A percentile compares a stretch with the other conserved stretches of the same genome.
These are phyloP conservation scores for Aspergillus bertholletiae DNA, from an alignment of 495 filamentous ascomycete genomes.

Conservation along the genomic window DNA sequence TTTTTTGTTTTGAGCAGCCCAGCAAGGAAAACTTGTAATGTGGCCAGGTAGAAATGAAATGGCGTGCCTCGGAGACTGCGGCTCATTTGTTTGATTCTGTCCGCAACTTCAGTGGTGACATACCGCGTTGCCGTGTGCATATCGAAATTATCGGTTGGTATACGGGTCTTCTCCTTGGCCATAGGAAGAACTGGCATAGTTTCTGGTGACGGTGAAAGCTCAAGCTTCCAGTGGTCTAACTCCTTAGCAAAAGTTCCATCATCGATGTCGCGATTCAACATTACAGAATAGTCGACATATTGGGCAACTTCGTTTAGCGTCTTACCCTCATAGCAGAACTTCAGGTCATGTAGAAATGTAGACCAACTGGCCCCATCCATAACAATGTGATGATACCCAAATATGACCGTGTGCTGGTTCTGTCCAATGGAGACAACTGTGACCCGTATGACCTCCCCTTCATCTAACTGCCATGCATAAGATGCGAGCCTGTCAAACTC, in stretches of 20 bases:
- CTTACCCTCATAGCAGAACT: background rate
- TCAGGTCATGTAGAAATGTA: background rate
- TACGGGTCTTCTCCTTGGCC: background rate
- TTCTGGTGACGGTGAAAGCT: background rate
- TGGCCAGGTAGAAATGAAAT: slow-evolving; percentile 8
- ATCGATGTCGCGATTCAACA: background rate
- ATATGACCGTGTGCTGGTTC: slow-evolving; percentile 1
- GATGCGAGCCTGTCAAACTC: background rate
- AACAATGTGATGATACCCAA: slow-evolving; percentile 5
- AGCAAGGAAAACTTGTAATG: background rate
- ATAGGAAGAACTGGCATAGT: background rate
- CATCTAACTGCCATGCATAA: background rate
- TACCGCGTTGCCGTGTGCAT: background rate
- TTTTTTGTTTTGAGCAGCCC: background rate
- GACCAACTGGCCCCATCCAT: slow-evolving; percentile 7
- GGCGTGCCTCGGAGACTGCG: slow-evolving; percentile 1
- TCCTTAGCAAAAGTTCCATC: background rate
- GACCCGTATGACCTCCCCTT: background rate
- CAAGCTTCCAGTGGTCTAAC: background rate
- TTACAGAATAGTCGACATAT: slow-evolving; percentile 1
- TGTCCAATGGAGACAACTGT: background rate
- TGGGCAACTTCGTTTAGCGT: background rate
- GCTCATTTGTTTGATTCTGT: background rate
- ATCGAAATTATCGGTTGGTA: background rate
- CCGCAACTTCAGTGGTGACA: background rate